Conservation (phyloP, 176 grass and related monocot genomes). For the Oryza officinalis region DNA sequence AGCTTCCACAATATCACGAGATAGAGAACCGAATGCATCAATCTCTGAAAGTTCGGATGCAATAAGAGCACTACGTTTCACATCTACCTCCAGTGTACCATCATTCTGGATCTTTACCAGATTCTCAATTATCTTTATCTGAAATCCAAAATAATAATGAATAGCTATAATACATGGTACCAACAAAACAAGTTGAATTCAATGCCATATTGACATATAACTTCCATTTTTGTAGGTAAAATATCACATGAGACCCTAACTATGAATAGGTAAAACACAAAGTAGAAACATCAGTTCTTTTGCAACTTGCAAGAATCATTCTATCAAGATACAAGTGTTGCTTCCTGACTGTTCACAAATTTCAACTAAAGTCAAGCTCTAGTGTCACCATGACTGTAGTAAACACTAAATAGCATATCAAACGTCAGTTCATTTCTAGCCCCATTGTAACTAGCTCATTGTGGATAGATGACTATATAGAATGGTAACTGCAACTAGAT, state of each 20-base stretch:
- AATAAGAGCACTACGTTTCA: slow-evolving; percentile 56
- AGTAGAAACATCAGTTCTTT: slow-evolving; percentile 10
- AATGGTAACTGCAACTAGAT: slow-evolving; percentile 16
- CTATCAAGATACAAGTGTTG: background rate
- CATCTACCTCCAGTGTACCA: slow-evolving; percentile 83
- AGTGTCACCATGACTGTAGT: background rate
- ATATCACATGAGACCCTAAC: slow-evolving; percentile 20
- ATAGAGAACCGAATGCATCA: slow-evolving; percentile 65
- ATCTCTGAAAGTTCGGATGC: slow-evolving; percentile 90
- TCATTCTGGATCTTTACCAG: slow-evolving; percentile 87
- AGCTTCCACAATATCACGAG: slow-evolving; percentile 37
- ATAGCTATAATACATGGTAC: slow-evolving; percentile 28
- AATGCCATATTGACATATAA: background rate
- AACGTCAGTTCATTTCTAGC: slow-evolving; percentile 1
- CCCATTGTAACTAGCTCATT: slow-evolving; percentile 11
- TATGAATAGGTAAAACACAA: background rate
- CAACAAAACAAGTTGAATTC: background rate
- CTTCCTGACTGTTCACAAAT: slow-evolving; percentile 16
- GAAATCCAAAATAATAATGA: slow-evolving; percentile 41
- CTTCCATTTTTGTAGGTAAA: background rate
- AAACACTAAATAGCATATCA: slow-evolving; percentile 11
- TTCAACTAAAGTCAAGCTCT: slow-evolving; percentile 11
- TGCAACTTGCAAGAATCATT: slow-evolving; percentile 22
- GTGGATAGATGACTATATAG: background rate
- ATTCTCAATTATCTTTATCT: slow-evolving; percentile 81